Conservation (phyloP, 495 filamentous ascomycete species). For the Opeltia flavorubescens region DNA sequence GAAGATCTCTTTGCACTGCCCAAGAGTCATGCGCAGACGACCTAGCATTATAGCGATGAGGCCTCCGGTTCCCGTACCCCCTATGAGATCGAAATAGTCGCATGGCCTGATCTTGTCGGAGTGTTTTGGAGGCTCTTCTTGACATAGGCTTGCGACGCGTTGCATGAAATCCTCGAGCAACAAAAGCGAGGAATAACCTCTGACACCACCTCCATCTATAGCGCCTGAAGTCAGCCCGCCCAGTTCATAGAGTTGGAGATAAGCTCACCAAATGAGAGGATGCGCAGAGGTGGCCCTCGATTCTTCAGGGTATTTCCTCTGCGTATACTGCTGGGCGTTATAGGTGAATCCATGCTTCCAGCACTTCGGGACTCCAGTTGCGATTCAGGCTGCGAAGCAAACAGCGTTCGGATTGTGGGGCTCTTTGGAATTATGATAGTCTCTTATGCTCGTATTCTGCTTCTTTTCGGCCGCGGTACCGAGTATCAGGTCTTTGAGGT, state of each 20-base stretch:
- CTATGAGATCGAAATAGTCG: constrained; percentile 96
- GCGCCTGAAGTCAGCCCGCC: background rate
- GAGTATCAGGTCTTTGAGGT: too few species aligned
- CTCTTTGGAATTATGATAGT: too few species aligned
- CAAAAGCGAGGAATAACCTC: constrained; percentile 93
- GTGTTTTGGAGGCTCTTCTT: constrained; percentile 71
- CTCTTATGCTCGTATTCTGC: background rate
- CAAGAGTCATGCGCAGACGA: constrained; percentile 76
- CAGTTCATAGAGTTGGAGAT: background rate
- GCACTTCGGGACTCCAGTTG: background rate
- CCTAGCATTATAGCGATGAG: constrained; percentile 95
- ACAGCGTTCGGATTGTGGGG: background rate
- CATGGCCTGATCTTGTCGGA: constrained; percentile 74
- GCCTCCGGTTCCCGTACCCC: constrained; percentile 86
- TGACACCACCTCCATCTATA: constrained; percentile 86
- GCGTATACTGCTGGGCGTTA: constrained; percentile 32
- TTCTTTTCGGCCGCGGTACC: background rate
- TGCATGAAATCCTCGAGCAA: constrained; percentile 96
- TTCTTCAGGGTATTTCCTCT: constrained; percentile 69
- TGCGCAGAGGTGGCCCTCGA: constrained; percentile 81
- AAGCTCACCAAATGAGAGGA: constrained; percentile 66
- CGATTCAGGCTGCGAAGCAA: background rate
- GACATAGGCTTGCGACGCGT: constrained; percentile 68
- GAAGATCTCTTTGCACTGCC: constrained; percentile 93
- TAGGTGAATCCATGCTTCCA: background rate